Base-by-base conservation (phyloP, 2,329 filamentous ascomycete species). In the Pezicula rhizophila region DNA sequence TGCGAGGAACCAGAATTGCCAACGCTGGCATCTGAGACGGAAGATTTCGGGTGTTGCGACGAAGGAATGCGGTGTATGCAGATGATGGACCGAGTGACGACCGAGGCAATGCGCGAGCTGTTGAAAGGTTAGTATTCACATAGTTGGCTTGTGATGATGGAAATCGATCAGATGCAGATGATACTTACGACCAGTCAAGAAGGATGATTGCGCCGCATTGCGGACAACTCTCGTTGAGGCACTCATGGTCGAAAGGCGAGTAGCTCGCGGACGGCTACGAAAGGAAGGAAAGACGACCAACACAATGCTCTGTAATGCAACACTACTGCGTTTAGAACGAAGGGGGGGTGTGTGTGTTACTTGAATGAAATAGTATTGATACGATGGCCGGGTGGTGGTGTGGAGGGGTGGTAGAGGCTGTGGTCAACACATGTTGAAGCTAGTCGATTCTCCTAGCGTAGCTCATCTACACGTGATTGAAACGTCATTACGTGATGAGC, bases 1-100 rank as follows among this genome's bases (percentile, higher is more conserved):
- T 77, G 50, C 73, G 63, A 15, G 80, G 79, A 47, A 83, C 72
- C 50, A 83, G 66, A 33, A 84, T 69, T 41, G 79, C 78, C 57
- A 81, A 68, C 14, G 77, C 76, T 23, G 76, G 68, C 52, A 63
- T 61, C 38, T 60, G 59, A 15, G 59, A 53, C 51, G 61, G 60
- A 31, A 64, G 48, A 43, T 52, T 53, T 55, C 61, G 59, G 47
- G 53, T 57, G 63, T 63, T 64, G 54, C 61, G 62, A 45, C 60
- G 60, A 25, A 65, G 61, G 50, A 55, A 63, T 49, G 61, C 54
- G 35, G 61, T 58, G 45, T 62, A 63, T 41, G 59, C 59, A 34
- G 62, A 59, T 8, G 63, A 60, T 3, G 61, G 56, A 51, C 58
- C 56, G 33, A 48, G 40, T 17, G 44, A 46, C 37, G 60, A 53